Evolutionary conservation across 1,284 basidiomycete species (phyloP), one percentile per base, ranked within the genome.

Genomic region (Hymenochaete sp.): DNA sequence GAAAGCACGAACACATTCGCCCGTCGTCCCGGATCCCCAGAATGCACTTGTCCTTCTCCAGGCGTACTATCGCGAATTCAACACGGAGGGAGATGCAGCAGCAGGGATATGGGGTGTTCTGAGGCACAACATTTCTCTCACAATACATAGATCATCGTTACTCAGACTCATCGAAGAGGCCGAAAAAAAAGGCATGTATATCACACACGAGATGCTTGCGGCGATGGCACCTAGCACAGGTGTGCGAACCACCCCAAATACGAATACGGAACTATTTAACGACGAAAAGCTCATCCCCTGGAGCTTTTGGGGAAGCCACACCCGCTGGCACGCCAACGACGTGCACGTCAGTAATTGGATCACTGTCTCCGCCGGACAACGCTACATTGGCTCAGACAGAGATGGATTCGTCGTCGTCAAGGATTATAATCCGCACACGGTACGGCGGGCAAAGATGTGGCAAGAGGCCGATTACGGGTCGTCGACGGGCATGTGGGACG

Each of bases 331-430:
- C 48, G 59, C 65, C 39, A 56, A 61, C 16, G 63, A 64, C 22
- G 49, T 50, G n/a, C 52, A 62, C 25, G 57, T 65, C 8, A 64
- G 60, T 25, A 59, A 66, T 14, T 74, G 70, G 70, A 72, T 75
- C 41, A 74, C 72, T 35, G 71, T 66, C 4, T 67, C 70, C 3
- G 59, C 62, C 14, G 73, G 73, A 3, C 67, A 71, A 56, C 61
- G 73, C 10, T 65, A 64, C 37, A 67, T 66, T 24, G 49, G 62
- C 25, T 56, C 49, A 41, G 45, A 54, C 11, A 43, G 28, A 2
- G 48, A 44, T 6, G 52, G 50, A 13, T 50, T 37, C 16, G 54
- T 68, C 32, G 55, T 60, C 6, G 56, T 70, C 22, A 55, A 66
- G 37, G 70, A 72, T 52, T 74, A 72, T 52, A 69, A 69, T 49